phyloP scores from a whole-genome alignment of 2,329 filamentous ascomycete species.

The Trichoderma oligosporum region DNA sequence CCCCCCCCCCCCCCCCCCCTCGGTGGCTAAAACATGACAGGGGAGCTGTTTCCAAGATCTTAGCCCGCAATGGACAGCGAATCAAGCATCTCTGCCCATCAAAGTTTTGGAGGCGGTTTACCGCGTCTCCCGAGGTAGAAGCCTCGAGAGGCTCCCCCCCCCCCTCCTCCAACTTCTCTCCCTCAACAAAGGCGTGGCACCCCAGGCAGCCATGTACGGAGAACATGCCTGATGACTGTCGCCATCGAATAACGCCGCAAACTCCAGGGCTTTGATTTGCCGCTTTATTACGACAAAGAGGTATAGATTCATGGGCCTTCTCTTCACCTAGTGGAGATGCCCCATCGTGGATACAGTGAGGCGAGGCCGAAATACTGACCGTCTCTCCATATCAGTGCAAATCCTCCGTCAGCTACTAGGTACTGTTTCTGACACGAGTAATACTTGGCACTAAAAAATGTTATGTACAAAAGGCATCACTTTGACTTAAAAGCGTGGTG shows the following conservation, averaged over 20 bases:
- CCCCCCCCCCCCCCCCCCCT: no score
- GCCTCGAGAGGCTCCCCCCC: no score
- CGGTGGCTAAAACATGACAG: conserved; percentile 15
- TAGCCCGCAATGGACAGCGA: conserved; percentile 8
- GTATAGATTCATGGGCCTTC: not conserved
- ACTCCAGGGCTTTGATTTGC: not conserved
- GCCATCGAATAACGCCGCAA: conserved; percentile 5
- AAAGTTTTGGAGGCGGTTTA: conserved; percentile 12
- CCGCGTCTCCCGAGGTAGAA: conserved; percentile 17
- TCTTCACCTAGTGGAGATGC: conserved; percentile 1
- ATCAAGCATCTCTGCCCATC: conserved; percentile 11
- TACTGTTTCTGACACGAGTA: not conserved
- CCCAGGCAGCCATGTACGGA: not conserved
- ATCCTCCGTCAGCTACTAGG: not conserved
- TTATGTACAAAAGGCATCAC: no score
- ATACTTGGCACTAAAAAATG: not conserved
- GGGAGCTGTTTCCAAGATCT: conserved; percentile 9
- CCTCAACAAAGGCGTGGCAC: not conserved
- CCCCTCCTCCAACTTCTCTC: no score
- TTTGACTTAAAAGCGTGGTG: no score
- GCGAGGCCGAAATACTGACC: conserved; percentile 4
- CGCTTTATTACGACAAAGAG: not conserved
- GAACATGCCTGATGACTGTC: not conserved
- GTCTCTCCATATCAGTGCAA: conserved; percentile 2
- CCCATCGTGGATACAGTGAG: conserved; percentile 9